Evolutionary conservation across 2,329 filamentous ascomycete species (phyloP).

Genomic region (Fusarium sp.): DNA sequence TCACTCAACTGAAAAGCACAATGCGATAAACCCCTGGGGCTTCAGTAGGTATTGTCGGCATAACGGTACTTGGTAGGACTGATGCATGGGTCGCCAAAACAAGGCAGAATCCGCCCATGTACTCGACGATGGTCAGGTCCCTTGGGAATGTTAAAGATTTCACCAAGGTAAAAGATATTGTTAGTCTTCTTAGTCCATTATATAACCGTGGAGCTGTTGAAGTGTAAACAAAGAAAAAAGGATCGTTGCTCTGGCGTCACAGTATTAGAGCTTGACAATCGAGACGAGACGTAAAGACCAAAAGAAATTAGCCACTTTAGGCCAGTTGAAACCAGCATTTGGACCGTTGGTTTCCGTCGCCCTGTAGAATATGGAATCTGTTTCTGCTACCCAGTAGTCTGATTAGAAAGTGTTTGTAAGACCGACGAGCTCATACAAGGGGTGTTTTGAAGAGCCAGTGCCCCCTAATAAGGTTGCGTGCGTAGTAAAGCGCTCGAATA

Average conservation of each 20-base stretch:
- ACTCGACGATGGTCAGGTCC: neutral
- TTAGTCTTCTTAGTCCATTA: neutral
- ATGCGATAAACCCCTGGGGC: neutral
- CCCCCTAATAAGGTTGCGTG: neutral
- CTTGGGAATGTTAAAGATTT: neutral
- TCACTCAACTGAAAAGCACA: neutral
- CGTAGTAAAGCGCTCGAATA: too few species aligned
- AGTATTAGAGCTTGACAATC: neutral
- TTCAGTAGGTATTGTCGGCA: neutral
- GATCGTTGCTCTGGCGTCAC: neutral
- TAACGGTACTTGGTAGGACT: conserved; percentile 5
- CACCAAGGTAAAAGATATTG: neutral
- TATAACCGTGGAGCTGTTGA: neutral
- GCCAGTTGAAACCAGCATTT: neutral
- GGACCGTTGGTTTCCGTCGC: neutral
- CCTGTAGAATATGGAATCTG: neutral
- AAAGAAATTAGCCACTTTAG: neutral
- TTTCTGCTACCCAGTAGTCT: neutral
- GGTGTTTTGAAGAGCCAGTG: neutral
- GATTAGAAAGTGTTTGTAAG: neutral
- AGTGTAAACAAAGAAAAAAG: too few species aligned
- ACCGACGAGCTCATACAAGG: neutral
- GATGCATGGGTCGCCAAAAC: neutral
- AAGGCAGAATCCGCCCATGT: neutral
- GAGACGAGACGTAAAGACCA: neutral